These are phyloP conservation scores for Phytophthora agathidicida DNA, from an alignment of 352 stramenopile genomes.

Conservation along the genomic window DNA sequence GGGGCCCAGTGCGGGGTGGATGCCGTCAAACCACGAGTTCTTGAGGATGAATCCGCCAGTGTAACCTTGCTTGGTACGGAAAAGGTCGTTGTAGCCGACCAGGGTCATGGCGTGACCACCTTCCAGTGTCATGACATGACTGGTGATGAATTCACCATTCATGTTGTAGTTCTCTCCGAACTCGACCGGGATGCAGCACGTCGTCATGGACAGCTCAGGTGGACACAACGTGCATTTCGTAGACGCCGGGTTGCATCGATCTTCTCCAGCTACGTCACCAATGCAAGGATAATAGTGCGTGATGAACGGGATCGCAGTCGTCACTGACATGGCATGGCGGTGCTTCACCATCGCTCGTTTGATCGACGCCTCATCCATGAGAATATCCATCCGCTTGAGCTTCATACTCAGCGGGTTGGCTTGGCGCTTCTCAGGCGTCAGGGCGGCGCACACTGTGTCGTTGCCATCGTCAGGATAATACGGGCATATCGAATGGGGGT, in stretches of 20 bases:
- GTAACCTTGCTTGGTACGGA: conserved; percentile 61
- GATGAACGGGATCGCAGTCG: conserved; percentile 58
- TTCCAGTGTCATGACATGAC: conserved; percentile 52
- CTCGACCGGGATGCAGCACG: conserved; percentile 58
- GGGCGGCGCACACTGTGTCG: conserved; percentile 49
- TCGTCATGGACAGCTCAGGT: conserved; percentile 50
- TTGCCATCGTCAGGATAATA: conserved; percentile 50
- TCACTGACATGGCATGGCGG: conserved; percentile 55
- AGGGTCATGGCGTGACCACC: conserved; percentile 75
- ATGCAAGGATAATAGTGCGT: conserved; percentile 74
- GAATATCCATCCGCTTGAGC: conserved; percentile 54
- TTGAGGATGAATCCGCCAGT: conserved; percentile 77
- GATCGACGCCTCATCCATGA: conserved; percentile 43
- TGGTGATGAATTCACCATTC: conserved; percentile 70
- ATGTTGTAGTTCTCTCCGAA: conserved; percentile 64
- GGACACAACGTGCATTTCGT: conserved; percentile 58
- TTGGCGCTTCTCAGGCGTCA: conserved; percentile 42
- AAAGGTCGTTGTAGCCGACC: conserved; percentile 75
- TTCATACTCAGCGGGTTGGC: conserved; percentile 55
- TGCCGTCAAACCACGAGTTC: conserved; percentile 79
- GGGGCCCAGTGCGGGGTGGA: conserved; percentile 60
- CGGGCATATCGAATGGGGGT: conserved; percentile 53
- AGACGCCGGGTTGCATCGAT: conserved; percentile 60
- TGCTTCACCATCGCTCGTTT: conserved; percentile 53
- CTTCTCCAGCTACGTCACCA: conserved; percentile 47